These are phyloP conservation scores for Thielaviopsis ethacetica DNA, from an alignment of 2,329 filamentous ascomycete species.

Conservation along the genomic window DNA sequence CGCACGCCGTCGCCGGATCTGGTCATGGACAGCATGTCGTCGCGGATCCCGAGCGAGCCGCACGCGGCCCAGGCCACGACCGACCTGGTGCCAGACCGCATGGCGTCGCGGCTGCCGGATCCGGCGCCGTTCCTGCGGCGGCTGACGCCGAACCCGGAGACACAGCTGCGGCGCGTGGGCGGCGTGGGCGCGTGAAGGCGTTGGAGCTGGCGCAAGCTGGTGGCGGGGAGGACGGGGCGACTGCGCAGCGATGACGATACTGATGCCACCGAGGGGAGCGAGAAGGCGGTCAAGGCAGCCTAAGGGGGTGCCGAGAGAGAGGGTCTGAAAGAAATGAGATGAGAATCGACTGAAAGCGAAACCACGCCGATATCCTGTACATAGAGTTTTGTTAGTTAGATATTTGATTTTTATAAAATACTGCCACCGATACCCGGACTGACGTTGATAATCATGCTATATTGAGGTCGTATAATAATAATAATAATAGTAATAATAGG, in stretches of 20 bases:
- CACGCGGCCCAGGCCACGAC: slow-evolving; percentile 35
- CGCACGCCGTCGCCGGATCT: slow-evolving; percentile 32
- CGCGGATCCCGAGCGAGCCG: slow-evolving; percentile 23
- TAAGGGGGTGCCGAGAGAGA: no score
- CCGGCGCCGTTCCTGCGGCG: slow-evolving; percentile 25
- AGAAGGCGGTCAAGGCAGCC: no score
- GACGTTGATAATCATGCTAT: no score
- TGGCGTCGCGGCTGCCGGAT: slow-evolving; percentile 40
- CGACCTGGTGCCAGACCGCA: slow-evolving; percentile 45
- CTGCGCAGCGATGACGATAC: not conserved
- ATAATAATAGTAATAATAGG: no score
- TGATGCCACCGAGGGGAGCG: not conserved
- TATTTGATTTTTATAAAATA: no score
- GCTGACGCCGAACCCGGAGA: slow-evolving; percentile 32
- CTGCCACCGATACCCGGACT: no score
- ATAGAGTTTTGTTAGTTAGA: no score
- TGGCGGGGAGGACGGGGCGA: no score
- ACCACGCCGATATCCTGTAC: no score
- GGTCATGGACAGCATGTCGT: slow-evolving; percentile 9
- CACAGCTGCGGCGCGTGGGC: slow-evolving; percentile 20
- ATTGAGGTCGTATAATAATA: no score
- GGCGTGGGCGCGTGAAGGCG: slow-evolving; percentile 15
- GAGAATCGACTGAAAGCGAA: no score
- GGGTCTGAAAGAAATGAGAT: no score
- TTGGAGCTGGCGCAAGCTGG: not conserved